Base-by-base conservation (phyloP, 768 basidiomycete species). In the Macrocybe gigantea region DNA sequence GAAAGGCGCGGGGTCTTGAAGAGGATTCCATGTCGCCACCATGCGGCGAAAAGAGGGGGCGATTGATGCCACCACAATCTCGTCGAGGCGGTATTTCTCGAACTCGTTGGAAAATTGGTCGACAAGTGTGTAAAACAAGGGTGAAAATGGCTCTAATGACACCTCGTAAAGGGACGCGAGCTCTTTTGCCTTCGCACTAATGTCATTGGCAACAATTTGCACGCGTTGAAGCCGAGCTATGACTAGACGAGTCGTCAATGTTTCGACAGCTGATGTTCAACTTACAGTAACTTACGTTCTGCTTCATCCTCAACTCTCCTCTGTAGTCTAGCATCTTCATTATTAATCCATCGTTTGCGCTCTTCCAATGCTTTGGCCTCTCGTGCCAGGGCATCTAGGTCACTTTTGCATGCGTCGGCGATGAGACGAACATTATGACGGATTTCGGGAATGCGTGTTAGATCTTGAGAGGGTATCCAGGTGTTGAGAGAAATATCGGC, bases 381-480 rank as follows among this genome's bases (percentile, higher is more conserved):
- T 11, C 85, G 79, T 0, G 93, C 93, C 15, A 98, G 79, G 5
- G 89, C 87, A 47, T 92, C 88, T 9, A 99, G 75, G 50, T 95
- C 88, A 12, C 74, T 80, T 56, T 88, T 89, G 57, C 92, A 85
- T 1, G 82, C 74, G 41, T 93, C 89, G 1, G 80, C 75, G 33
- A 99, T 91, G 38, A 97, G 78, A 4, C 88, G 82, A 29, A 99
- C 68, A 63, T 98, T 99, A 63, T 99, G 94, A 22, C 95, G 81
- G n/a, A 99, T 81, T 71, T 99, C 96, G 0, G 96, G 96, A 52
- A 98, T 83, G 47, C 90, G 85, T 41, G 83, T 90, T 5, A 85
- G 77, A 56, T 99, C 95, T 10, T 82, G 80, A 0, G 92, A 83
- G 1, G 92, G 91, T 7, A 88, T 84, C 93, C 93, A 96, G 2